Evolutionary conservation across 305 asterid species (phyloP), one percentile per base, ranked within the genome.

Genomic region (Fraxinus paxiana): DNA sequence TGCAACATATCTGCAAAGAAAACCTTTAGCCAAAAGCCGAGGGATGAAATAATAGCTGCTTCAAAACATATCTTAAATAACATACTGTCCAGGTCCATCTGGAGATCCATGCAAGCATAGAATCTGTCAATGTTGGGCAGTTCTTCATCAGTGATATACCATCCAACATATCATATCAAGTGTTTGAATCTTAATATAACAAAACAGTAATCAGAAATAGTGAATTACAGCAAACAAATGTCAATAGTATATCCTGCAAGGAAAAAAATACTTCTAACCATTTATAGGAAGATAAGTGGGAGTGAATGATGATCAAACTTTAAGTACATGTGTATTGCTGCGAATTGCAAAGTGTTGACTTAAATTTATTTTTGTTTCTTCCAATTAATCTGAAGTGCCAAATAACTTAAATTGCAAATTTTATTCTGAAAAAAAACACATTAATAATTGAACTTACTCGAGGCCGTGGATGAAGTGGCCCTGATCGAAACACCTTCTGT

Each of bases 41-140:
- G 4, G 43, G 54, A 79, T 41, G 81, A 61, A 81, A 65, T 22
- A 61, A 63, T 48, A 59, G 76, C 61, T 82, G 79, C 75, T 75
- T 30, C 24, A 63, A 81, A 18, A 73, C 2, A 54, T 10, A 77
- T 70, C 67, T 43, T 71, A 82, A 79, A 54, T 63, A 77, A 88
- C 98, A 65, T 90, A 95, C 97, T 93, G 97, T 81, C 97, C 96
- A 73, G 99, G 97, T 56, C 97, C 99, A 85, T 95, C 98, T 61
- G 93, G 97, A 72, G 99, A 95, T 90, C 99, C 99, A 87, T 95
- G 99, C 84, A 95, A 83, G 90, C 98, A 95, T 82, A 93, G 77
- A 83, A 95, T 90, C 98, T 95, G 98, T 83, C 85, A 92, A 80
- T 61, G 77, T 83, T 75, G 82, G 54, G 77, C 81, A 80, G 43